Conservation (phyloP, 306 rosid genomes). For the Hippophae gyantsensis region DNA sequence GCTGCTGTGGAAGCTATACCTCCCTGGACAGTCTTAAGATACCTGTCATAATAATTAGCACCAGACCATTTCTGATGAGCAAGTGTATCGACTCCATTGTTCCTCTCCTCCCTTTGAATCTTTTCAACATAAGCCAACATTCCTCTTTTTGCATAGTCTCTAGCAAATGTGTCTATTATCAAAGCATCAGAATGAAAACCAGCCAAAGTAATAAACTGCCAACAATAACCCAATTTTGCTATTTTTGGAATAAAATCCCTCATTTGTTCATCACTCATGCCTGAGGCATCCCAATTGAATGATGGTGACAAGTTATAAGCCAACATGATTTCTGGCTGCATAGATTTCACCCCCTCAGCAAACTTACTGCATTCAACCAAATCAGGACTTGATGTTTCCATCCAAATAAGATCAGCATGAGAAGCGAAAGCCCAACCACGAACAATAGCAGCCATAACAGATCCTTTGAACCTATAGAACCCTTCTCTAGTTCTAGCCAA, state of each 20-base stretch:
- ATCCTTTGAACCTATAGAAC: constrained; percentile 72
- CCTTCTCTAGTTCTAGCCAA: constrained; percentile 95
- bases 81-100: constrained; percentile 80
- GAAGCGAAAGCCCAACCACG: constrained; percentile 80
- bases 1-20: constrained; percentile 94
- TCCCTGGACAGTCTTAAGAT: constrained; percentile 91
- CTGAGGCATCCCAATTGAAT: constrained; percentile 98
- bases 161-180: constrained; percentile 64
- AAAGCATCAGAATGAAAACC: constrained; percentile 85
- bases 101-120: constrained; percentile 95
- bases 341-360: constrained; percentile 57
- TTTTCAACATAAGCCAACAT: constrained; percentile 92
- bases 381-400: constrained; percentile 75
- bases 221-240: constrained; percentile 71
- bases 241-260: constrained; percentile 72
- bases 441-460: constrained; percentile 62
- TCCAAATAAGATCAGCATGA: constrained; percentile 82
- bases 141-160: constrained; percentile 70
- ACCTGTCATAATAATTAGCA: constrained; percentile 84
- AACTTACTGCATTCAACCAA: constrained; percentile 65
- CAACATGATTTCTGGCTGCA: constrained; percentile 53
- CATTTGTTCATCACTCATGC: constrained; percentile 73
- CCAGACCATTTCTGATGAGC: constrained; percentile 99
- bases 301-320: constrained; percentile 93
- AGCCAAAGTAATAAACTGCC: constrained; percentile 92